phyloP scores from a whole-genome alignment of 2,329 filamentous ascomycete species.

The Tolypocladium tropicale region DNA sequence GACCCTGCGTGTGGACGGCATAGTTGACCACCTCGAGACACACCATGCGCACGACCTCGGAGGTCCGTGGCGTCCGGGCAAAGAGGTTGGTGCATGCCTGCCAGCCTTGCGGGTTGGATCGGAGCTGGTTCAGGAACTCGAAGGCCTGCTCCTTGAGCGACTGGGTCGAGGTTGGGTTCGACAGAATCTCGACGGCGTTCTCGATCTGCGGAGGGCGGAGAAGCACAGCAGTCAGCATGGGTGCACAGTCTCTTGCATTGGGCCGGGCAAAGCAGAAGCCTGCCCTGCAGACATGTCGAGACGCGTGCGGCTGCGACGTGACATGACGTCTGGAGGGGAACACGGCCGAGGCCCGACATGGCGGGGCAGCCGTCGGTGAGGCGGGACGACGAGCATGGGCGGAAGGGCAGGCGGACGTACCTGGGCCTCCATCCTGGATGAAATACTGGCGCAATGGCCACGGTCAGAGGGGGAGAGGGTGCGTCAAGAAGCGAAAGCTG shows the following conservation, averaged over 20 bases:
- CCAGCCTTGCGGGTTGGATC: slow-evolving; percentile 77
- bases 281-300: not conserved
- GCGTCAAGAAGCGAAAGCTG: slow-evolving; percentile 21
- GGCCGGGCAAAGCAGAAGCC: not conserved
- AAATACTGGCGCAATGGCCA: slow-evolving; percentile 5
- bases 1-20: slow-evolving; percentile 68
- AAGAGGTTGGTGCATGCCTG: slow-evolving; percentile 83
- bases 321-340: not conserved
- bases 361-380: not conserved
- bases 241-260: not conserved
- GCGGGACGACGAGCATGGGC: not conserved
- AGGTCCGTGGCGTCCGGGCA: slow-evolving; percentile 61
- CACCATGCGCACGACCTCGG: slow-evolving; percentile 79
- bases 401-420: slow-evolving; percentile 18
- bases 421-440: slow-evolving; percentile 35
- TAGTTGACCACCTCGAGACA: slow-evolving; percentile 90
- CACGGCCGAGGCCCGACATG: not conserved
- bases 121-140: slow-evolving; percentile 68
- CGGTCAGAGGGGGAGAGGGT: slow-evolving; percentile 4
- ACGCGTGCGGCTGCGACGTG: not conserved
- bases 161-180: slow-evolving; percentile 67
- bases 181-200: slow-evolving; percentile 91
- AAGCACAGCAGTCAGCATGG: not conserved
- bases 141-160: slow-evolving; percentile 72
- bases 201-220: slow-evolving; percentile 55